Evolutionary conservation across 164 flowering plant genomes (phyloP), one percentile per base, ranked within the genome.

Genomic region (Aristolochia californica): DNA sequence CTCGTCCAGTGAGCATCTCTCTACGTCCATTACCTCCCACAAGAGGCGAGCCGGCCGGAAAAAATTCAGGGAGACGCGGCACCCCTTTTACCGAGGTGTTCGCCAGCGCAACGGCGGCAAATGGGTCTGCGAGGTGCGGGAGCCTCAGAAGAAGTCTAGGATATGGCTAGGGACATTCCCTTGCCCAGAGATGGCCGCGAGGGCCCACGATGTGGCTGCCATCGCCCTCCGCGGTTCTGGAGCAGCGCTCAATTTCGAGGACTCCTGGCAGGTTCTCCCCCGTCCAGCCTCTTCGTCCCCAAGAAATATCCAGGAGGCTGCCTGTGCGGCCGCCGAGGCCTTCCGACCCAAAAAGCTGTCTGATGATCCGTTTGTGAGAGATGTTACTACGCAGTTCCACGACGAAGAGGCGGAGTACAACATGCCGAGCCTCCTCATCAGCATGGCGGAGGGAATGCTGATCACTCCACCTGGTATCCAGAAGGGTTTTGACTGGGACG

Each of bases 41-140:
- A 85, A 83, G 70, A 71, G 70, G 51, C 68, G 75, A 0, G 84
- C 88, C 0, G 88, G 93, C 12, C 59, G 87, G 58, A 78, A 63
- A 65, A 72, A 78, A 40, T 80, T 85, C 61, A 69, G 66, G 51
- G 88, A 81, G 72, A 85, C 86, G 0, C 63, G 88, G 9, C 93
- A 85, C 61, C 86, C 85, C 4, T 69, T 83, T 8, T 85, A 64
- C 61, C 61, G 83, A n/a, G 88, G 93, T 2, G 81, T 83, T 0
- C 58, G 93, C 47, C 54, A 61, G 59, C 66, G n/a, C n/a, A n/a
- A 87, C 74, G 59, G 56, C 24, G 52, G 66, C 14, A 81, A 72
- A 64, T 78, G 83, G 94, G 94, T 84, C 1, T 79, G 84, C 52
- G 94, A 86, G 56, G 74, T 86, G 9, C 69, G 94, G 14, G 81